Conservation (phyloP, 148 eudicot species). For the Pharnaceum exiguum region DNA sequence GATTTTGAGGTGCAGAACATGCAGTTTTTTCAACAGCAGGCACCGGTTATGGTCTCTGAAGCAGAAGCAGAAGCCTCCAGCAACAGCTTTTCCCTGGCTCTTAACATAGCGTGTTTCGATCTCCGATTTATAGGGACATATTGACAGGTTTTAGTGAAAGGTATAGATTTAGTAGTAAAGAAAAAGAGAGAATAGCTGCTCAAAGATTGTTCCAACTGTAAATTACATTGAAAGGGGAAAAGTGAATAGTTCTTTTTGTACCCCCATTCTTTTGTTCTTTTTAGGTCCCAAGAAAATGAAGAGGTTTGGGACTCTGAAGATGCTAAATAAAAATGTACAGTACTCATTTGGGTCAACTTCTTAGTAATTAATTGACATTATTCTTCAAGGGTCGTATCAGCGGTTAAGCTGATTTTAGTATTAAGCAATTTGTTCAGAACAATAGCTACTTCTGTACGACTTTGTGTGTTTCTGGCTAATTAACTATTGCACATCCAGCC, state of each 20-base stretch:
- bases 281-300: conserved; percentile 16
- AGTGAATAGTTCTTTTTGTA: conserved; percentile 19
- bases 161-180: conserved; percentile 34
- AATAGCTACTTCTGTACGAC: too few relatives aligned
- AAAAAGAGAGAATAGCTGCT: neutral
- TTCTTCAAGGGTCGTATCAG: too few relatives aligned
- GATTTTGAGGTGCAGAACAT: neutral
- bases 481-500: too few relatives aligned
- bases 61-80: conserved; percentile 17
- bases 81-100: neutral
- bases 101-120: too few relatives aligned
- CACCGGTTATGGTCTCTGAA: conserved; percentile 2
- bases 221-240: conserved; percentile 14
- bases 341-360: conserved; percentile 21
- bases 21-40: too few relatives aligned
- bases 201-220: conserved; percentile 33
- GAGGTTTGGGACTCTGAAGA: conserved; percentile 10
- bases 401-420: too few relatives aligned
- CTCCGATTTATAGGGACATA: conserved; percentile 14
- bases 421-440: too few relatives aligned
- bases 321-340: conserved; percentile 28
- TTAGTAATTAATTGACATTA: conserved; percentile 10
- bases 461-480: too few relatives aligned
- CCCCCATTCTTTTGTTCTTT: conserved; percentile 6
- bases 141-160: conserved; percentile 18